phyloP scores from a whole-genome alignment of 73 alveolate species.

The Symbiodinium natans region DNA sequence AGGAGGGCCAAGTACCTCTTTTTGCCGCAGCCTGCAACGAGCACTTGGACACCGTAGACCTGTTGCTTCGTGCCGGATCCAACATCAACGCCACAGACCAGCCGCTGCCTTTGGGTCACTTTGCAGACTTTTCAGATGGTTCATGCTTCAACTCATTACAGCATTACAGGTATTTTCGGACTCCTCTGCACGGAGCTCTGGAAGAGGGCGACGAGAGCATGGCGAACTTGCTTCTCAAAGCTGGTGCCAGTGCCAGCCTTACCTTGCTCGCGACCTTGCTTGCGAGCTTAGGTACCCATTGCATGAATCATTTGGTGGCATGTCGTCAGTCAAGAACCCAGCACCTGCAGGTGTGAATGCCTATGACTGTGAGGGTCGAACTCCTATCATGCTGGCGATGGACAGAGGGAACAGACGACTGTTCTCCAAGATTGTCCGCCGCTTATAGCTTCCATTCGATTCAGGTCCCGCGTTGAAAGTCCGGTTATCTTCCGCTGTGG shows the following conservation, averaged over 20 bases:
- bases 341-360: slow-evolving; percentile 70
- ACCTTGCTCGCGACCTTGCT: too few relatives aligned
- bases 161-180: slow-evolving; percentile 43
- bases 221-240: slow-evolving; percentile 84
- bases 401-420: slow-evolving; percentile 91
- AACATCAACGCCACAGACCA: slow-evolving; percentile 88
- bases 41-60: slow-evolving; percentile 87
- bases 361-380: slow-evolving; percentile 91
- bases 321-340: too few relatives aligned
- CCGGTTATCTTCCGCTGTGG: neutral
- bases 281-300: too few relatives aligned
- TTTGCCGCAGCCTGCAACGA: slow-evolving; percentile 90
- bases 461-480: neutral
- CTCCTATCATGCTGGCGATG: slow-evolving; percentile 94
- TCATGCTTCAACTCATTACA: neutral
- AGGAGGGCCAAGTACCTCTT: slow-evolving; percentile 90
- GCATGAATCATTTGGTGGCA: too few relatives aligned
- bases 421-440: slow-evolving; percentile 41
- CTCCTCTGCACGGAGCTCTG: slow-evolving; percentile 86
- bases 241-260: slow-evolving; percentile 63
- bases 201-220: slow-evolving; percentile 67
- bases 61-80: slow-evolving; percentile 71
- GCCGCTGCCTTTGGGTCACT: neutral
- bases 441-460: neutral
- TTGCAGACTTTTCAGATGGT: neutral